phyloP scores from a whole-genome alignment of 192 early-diverging fungal genomes.

The Hyaloraphidium curvatum region DNA sequence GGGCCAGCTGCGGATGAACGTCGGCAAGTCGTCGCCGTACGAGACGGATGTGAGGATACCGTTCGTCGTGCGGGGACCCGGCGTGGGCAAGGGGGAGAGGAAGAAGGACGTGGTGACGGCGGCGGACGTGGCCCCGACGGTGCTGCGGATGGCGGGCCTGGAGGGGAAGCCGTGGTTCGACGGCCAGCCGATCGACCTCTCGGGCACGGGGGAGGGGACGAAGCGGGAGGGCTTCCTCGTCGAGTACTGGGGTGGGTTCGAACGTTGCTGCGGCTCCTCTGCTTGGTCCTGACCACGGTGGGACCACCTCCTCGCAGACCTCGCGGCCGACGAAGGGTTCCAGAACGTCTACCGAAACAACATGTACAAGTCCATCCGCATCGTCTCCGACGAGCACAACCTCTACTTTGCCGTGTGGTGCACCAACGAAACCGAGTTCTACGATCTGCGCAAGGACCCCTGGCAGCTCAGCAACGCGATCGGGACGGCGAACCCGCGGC shows the following conservation, averaged over 20 bases:
- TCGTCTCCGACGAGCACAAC: constrained; percentile 21
- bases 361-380: constrained; percentile 27
- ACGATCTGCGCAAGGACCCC: constrained; percentile 29
- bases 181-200: constrained; percentile 32
- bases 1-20: constrained; percentile 34
- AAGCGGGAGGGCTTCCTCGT: too few species aligned
- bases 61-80: constrained; percentile 43
- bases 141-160: constrained; percentile 29
- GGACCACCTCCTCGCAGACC: too few species aligned
- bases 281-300: constrained; percentile 10
- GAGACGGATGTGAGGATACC: constrained; percentile 42
- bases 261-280: constrained; percentile 29
- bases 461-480: constrained; percentile 29
- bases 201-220: constrained; percentile 21
- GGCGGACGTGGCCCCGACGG: constrained; percentile 36
- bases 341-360: too few species aligned
- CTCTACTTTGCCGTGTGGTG: constrained; percentile 20
- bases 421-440: constrained; percentile 30
- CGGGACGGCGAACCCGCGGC: too few species aligned
- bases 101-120: constrained; percentile 21
- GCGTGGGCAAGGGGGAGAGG: constrained; percentile 24
- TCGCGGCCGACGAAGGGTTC: too few species aligned
- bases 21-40: constrained; percentile 37
- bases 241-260: too few species aligned
- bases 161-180: constrained; percentile 23